A percentile compares a stretch with the other conserved stretches of the same genome.
These are phyloP conservation scores for Scedosporium apiospermum DNA, from an alignment of 2,329 filamentous ascomycete species.

Conservation along the genomic window DNA sequence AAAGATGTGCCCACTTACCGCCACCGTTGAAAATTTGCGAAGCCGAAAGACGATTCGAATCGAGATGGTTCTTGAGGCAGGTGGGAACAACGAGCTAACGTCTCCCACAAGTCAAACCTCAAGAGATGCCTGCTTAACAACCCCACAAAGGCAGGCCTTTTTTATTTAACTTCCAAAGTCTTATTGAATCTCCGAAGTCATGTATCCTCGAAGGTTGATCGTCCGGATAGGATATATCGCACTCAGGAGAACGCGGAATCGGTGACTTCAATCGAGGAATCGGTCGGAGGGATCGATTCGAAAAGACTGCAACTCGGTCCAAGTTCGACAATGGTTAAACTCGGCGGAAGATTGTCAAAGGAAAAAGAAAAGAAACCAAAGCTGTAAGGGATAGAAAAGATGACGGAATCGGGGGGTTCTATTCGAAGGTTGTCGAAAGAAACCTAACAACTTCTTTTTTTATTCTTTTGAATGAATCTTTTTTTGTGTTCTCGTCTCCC, in stretches of 20 bases:
- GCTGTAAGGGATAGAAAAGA: not conserved
- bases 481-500: not conserved
- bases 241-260: not conserved
- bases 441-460: not conserved
- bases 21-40: conserved; percentile 29
- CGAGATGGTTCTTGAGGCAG: conserved; percentile 35
- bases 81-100: conserved; percentile 57
- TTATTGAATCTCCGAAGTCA: conserved; percentile 8
- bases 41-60: conserved; percentile 35
- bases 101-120: conserved; percentile 45
- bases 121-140: conserved; percentile 16
- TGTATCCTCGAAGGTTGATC: conserved; percentile 8
- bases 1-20: conserved; percentile 38
- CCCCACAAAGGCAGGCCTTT: conserved; percentile 5
- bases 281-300: not conserved
- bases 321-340: conserved; percentile 10
- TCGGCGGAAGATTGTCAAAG: conserved; percentile 7
- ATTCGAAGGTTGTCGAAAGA: not conserved
- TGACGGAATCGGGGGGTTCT: not conserved
- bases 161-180: conserved; percentile 1
- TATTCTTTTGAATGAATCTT: not conserved
- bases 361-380: conserved; percentile 5
- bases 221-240: not conserved
- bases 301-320: not conserved
- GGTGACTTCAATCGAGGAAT: not conserved